Conservation (phyloP, 164 flowering plant species). For the Stephania yunnanensis region DNA sequence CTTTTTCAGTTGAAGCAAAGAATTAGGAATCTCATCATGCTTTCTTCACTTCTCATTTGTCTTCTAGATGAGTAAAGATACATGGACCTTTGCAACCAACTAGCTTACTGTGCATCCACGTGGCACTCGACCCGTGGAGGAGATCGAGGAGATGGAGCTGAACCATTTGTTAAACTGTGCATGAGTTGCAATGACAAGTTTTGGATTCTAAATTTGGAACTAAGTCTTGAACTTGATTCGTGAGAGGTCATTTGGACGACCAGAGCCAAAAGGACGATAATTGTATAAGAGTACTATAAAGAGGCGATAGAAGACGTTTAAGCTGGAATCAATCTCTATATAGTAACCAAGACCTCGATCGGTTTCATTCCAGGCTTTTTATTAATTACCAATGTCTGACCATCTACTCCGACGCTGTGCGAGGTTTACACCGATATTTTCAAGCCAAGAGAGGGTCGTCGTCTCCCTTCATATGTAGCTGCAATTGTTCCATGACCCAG, state of each 20-base stretch:
- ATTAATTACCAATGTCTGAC: too few relatives aligned
- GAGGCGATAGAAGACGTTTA: too few relatives aligned
- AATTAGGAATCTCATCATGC: conserved; percentile 12
- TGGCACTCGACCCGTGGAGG: background rate
- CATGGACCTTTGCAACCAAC: background rate
- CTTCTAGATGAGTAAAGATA: background rate
- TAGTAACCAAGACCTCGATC: too few relatives aligned
- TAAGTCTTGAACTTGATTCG: background rate
- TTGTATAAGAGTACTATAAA: too few relatives aligned
- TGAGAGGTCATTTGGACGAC: too few relatives aligned
- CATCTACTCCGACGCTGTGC: too few relatives aligned
- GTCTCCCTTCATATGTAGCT: conserved; percentile 40
- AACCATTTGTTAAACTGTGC: background rate
- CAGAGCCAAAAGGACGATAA: too few relatives aligned
- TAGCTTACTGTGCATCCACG: background rate
- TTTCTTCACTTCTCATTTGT: conserved; percentile 3
- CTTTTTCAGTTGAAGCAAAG: conserved; percentile 4
- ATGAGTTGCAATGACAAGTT: background rate
- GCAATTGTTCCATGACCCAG: conserved; percentile 30
- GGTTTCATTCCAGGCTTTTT: too few relatives aligned
- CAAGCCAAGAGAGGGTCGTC: background rate
- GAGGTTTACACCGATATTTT: background rate
- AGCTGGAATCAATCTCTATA: too few relatives aligned
- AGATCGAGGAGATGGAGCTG: background rate
- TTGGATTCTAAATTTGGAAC: conserved; percentile 6